Evolutionary conservation across 192 early-diverging fungal genomes (phyloP), one percentile per base, ranked within the genome.

Genomic region (Coemansia sp.): DNA sequence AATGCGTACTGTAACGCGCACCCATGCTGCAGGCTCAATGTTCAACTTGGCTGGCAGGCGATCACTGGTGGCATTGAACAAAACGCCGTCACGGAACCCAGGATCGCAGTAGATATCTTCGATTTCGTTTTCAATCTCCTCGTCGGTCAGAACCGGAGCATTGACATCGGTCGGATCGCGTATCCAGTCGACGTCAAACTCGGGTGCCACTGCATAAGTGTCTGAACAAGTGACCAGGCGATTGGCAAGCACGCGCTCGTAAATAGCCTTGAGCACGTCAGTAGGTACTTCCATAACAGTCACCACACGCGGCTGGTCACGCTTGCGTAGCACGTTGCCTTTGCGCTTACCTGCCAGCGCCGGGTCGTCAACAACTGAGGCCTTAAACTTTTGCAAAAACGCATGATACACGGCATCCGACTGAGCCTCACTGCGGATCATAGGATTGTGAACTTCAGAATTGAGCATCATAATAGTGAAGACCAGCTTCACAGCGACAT

Each of bases 311-410:
- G 65, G 77, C 66, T 79, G 77, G 53, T 79, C 77, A 57, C 77
- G 77, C 66, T 79, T 79, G 40, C 77, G 65, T 67, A 79, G 60
- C 20, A 79, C 77, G 40, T 73, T 79, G 62, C 67, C 77, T 58
- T 79, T 79, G 66, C 77, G 77, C 59, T 59, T 59, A 55, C 46
- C 63, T 21, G 65, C 46, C 15, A 78, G 49, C 21, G 65, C 77
- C 2, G 70, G 77, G 40, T 79, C 77, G 60, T 73, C 77, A 21
- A 79, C 77, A 10, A 79, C 67, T n/a, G 77, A 61, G 13, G 67
- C 77, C 40, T 68, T 70, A 59, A 79, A 79, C 52, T 69, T 69
- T 50, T 53, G 40, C n/a, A 67, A 23, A 33, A 79, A 61, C 13
- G 65, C 66, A 43, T 71, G 77, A 52, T 57, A 79, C 16, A 63